A percentile compares a stretch with the other conserved stretches of the same genome.
phyloP scores from a whole-genome alignment of 177 flowering plant species.

The Vitis hybrid region DNA sequence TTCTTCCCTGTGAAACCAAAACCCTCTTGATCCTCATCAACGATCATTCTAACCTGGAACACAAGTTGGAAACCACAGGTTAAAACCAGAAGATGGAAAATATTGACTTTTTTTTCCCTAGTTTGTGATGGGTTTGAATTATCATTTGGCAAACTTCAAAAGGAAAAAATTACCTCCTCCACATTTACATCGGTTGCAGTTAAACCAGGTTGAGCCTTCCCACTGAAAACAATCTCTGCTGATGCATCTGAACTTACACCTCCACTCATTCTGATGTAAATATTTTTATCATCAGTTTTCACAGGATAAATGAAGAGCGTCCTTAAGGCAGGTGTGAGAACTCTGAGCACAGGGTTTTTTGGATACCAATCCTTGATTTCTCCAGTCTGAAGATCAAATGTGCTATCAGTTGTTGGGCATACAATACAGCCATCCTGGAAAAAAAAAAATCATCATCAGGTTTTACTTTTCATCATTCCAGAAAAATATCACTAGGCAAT shows the following conservation, averaged over 20 bases:
- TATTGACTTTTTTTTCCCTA: not conserved
- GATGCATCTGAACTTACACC: conserved; percentile 41
- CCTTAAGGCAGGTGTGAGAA: conserved; percentile 80
- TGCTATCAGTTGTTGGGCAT: conserved; percentile 93
- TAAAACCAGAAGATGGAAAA: not conserved
- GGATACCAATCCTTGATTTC: conserved; percentile 89
- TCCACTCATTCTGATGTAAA: conserved; percentile 64
- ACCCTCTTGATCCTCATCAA: conserved; percentile 71
- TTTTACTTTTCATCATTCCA: not conserved
- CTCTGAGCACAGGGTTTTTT: conserved; percentile 85
- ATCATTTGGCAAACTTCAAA: not conserved
- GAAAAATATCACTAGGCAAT: not conserved
- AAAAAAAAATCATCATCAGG: not conserved
- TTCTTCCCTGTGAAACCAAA: conserved; percentile 77
- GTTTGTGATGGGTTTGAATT: not conserved
- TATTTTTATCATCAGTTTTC: conserved; percentile 74
- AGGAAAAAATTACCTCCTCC: conserved; percentile 62
- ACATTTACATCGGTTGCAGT: conserved; percentile 89
- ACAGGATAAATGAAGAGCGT: conserved; percentile 69
- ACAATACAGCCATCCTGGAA: conserved; percentile 88
- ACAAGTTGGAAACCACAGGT: not conserved
- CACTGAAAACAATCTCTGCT: conserved; percentile 91
- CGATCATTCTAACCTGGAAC: conserved; percentile 81
- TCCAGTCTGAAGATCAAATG: conserved; percentile 82
- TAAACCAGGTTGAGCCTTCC: conserved; percentile 88